Evolutionary conservation across 352 stramenopile genomes (phyloP).

Genomic region (Globisporangium cylindrosporum): DNA sequence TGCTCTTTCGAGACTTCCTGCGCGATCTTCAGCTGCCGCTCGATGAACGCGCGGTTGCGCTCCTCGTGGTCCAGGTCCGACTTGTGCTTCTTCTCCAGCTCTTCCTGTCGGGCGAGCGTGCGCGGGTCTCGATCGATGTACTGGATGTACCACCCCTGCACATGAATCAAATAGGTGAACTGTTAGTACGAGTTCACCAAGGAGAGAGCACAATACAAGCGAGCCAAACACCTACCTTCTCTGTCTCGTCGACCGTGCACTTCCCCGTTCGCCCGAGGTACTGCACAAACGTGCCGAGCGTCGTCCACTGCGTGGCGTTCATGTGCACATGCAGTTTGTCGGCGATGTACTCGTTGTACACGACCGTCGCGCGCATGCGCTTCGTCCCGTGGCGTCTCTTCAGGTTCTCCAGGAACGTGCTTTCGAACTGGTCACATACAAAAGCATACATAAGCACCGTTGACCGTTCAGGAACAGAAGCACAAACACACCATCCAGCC

Average conservation of each 20-base stretch:
- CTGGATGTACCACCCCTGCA: slow-evolving; percentile 94
- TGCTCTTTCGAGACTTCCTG: slow-evolving; percentile 28
- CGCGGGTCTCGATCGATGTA: slow-evolving; percentile 94
- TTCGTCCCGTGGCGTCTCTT: slow-evolving; percentile 94
- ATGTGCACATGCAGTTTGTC: slow-evolving; percentile 99
- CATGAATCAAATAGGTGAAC: background rate
- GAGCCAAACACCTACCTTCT: slow-evolving; percentile 63
- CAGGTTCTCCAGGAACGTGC: slow-evolving; percentile 94
- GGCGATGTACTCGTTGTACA: slow-evolving; percentile 99
- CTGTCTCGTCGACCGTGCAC: slow-evolving; percentile 97
- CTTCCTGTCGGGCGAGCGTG: slow-evolving; percentile 87
- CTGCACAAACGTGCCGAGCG: slow-evolving; percentile 96
- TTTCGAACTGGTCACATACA: slow-evolving; percentile 87
- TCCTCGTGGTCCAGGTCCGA: slow-evolving; percentile 91
- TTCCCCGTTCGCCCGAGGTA: slow-evolving; percentile 98
- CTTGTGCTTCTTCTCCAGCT: slow-evolving; percentile 83
- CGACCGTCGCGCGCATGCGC: slow-evolving; percentile 93
- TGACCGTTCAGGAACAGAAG: background rate
- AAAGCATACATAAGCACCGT: background rate
- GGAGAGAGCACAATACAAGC: background rate
- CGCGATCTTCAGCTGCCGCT: slow-evolving; percentile 72
- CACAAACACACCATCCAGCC: background rate
- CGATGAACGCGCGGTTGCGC: slow-evolving; percentile 69
- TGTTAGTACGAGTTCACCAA: background rate
- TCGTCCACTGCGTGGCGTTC: slow-evolving; percentile 98